phyloP scores from a whole-genome alignment of 2,329 filamentous ascomycete genomes.

The Exophiala oligosperma region DNA sequence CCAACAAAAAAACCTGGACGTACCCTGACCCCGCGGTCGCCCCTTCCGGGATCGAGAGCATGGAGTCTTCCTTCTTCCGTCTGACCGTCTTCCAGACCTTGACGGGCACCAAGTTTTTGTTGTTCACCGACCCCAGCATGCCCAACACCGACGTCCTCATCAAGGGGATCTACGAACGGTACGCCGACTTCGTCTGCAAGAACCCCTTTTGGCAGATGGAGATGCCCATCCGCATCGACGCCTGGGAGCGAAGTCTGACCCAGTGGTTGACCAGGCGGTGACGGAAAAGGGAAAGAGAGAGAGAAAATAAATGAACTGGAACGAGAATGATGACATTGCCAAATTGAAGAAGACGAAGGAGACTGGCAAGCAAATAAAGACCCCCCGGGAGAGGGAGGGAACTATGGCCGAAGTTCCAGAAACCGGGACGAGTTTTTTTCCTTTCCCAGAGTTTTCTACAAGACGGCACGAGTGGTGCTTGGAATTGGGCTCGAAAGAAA shows the following conservation, averaged over 20 bases:
- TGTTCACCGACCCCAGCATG: slow-evolving; percentile 90
- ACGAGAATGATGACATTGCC: neutral
- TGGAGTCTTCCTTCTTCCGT: slow-evolving; percentile 92
- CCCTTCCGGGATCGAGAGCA: slow-evolving; percentile 75
- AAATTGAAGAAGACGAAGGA: neutral
- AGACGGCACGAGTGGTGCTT: too few relatives aligned
- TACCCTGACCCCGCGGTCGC: slow-evolving; percentile 36
- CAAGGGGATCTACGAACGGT: slow-evolving; percentile 86
- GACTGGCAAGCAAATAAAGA: too few relatives aligned
- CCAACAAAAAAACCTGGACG: slow-evolving; percentile 26
- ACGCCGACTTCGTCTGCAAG: slow-evolving; percentile 98
- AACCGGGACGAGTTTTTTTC: too few relatives aligned
- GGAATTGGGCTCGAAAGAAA: too few relatives aligned
- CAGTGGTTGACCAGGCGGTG: slow-evolving; percentile 69
- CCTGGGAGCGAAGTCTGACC: slow-evolving; percentile 83
- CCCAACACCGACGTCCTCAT: slow-evolving; percentile 83
- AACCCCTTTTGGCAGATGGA: slow-evolving; percentile 98
- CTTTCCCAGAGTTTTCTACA: too few relatives aligned
- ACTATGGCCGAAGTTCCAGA: too few relatives aligned
- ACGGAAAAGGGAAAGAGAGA: neutral
- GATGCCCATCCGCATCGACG: slow-evolving; percentile 94
- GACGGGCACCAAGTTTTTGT: slow-evolving; percentile 90
- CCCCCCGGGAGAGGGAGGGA: too few relatives aligned
- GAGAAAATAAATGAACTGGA: neutral
- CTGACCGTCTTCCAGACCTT: slow-evolving; percentile 94